Evolutionary conservation across 768 basidiomycete species (phyloP).

Genomic region (Xerocomus spinulosus): DNA sequence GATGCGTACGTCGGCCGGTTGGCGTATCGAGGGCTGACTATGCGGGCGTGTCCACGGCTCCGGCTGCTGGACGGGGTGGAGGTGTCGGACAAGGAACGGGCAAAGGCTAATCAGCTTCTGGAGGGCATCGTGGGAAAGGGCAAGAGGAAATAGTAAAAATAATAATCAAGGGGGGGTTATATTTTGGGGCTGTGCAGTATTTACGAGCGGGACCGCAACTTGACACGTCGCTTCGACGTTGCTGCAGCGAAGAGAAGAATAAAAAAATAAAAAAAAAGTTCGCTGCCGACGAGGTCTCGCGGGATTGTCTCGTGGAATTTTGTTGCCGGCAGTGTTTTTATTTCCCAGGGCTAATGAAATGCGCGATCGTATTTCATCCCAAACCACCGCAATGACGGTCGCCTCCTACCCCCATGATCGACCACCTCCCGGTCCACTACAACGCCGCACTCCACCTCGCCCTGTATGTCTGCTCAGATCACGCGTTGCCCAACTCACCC

Average conservation of each 20-base stretch:
- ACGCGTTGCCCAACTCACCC: neutral
- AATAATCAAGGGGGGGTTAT: constrained; percentile 26
- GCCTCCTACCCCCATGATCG: constrained; percentile 46
- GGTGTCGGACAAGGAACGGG: constrained; percentile 78
- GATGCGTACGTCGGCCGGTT: constrained; percentile 81
- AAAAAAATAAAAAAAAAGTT: constrained; percentile 14
- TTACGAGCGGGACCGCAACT: constrained; percentile 14
- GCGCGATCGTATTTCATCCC: constrained; percentile 33
- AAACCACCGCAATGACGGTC: constrained; percentile 1
- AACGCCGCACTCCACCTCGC: constrained; percentile 61
- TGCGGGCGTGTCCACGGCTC: constrained; percentile 66
- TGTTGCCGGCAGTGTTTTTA: constrained; percentile 32
- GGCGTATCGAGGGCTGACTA: constrained; percentile 85
- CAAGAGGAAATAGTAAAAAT: too few relatives aligned
- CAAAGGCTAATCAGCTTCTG: constrained; percentile 72
- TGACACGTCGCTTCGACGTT: constrained; percentile 15
- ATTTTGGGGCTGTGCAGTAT: too few relatives aligned
- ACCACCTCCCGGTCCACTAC: constrained; percentile 53
- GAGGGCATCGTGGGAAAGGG: constrained; percentile 46
- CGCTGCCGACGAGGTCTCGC: constrained; percentile 36
- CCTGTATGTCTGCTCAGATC: constrained; percentile 39
- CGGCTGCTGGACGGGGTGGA: constrained; percentile 82
- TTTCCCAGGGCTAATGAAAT: constrained; percentile 33
- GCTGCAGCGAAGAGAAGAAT: too few relatives aligned
- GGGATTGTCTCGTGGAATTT: constrained; percentile 27